Evolutionary conservation across 2,329 filamentous ascomycete species (phyloP).

Genomic region (Sphaceloma murrayae): DNA sequence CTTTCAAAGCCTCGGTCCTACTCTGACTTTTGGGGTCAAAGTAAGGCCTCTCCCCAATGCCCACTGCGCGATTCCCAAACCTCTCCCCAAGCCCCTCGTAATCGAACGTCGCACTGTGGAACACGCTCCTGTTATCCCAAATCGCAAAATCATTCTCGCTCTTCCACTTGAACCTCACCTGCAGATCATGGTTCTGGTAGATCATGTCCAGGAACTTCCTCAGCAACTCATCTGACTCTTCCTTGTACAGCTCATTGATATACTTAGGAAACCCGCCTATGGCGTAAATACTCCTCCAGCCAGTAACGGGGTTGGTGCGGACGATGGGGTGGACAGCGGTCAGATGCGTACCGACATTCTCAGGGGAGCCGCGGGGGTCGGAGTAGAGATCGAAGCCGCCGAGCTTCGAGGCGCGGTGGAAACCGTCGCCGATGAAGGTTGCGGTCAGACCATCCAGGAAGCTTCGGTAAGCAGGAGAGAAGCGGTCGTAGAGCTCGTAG

Average conservation of each 20-base stretch:
- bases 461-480: slow-evolving; percentile 47
- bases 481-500: slow-evolving; percentile 49
- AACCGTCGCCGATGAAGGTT: slow-evolving; percentile 24
- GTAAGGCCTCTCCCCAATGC: slow-evolving; percentile 47
- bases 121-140: slow-evolving; percentile 56
- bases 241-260: slow-evolving; percentile 38
- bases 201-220: slow-evolving; percentile 36
- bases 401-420: slow-evolving; percentile 33
- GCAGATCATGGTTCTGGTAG: slow-evolving; percentile 42
- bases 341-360: slow-evolving; percentile 45
- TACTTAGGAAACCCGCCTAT: slow-evolving; percentile 30
- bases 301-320: slow-evolving; percentile 54
- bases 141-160: slow-evolving; percentile 46
- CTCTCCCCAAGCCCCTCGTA: slow-evolving; percentile 47
- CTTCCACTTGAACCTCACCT: slow-evolving; percentile 42
- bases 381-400: slow-evolving; percentile 38
- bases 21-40: slow-evolving; percentile 44
- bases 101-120: slow-evolving; percentile 55
- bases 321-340: slow-evolving; percentile 47
- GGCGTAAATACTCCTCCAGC: slow-evolving; percentile 50
- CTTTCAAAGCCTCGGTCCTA: slow-evolving; percentile 34
- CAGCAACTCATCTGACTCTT: slow-evolving; percentile 36
- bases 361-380: slow-evolving; percentile 42
- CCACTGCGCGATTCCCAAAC: slow-evolving; percentile 45
- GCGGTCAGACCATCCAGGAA: slow-evolving; percentile 50